Evolutionary conservation across 2,329 filamentous ascomycete genomes (phyloP).

Genomic region (Podosphaera leucotricha): DNA sequence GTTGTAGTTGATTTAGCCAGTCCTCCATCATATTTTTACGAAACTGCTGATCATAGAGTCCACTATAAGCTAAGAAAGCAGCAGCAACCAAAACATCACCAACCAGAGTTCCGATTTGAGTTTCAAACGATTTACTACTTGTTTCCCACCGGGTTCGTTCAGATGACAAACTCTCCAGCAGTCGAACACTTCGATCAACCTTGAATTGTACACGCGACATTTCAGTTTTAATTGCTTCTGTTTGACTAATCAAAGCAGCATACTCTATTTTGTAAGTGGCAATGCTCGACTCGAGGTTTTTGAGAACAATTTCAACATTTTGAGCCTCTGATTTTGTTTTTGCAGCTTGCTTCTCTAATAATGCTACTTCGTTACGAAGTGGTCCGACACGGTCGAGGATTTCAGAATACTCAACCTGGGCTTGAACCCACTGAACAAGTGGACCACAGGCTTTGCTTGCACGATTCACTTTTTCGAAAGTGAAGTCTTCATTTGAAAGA

Average conservation of each 20-base stretch:
- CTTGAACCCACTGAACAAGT: slow-evolving; percentile 87
- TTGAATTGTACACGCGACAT: slow-evolving; percentile 96
- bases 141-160: slow-evolving; percentile 89
- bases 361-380: slow-evolving; percentile 65
- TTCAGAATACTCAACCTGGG: slow-evolving; percentile 93
- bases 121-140: slow-evolving; percentile 93
- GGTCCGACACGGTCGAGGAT: slow-evolving; percentile 89
- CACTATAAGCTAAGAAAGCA: slow-evolving; percentile 88
- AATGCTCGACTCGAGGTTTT: slow-evolving; percentile 68
- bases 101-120: slow-evolving; percentile 87
- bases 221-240: slow-evolving; percentile 87
- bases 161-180: slow-evolving; percentile 85
- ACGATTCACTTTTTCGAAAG: slow-evolving; percentile 84
- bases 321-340: slow-evolving; percentile 86
- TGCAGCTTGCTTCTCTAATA: slow-evolving; percentile 69
- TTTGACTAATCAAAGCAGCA: slow-evolving; percentile 85
- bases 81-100: slow-evolving; percentile 92
- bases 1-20: slow-evolving; percentile 78
- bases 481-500: slow-evolving; percentile 82
- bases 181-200: slow-evolving; percentile 81
- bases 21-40: slow-evolving; percentile 95
- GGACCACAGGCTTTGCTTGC: slow-evolving; percentile 94
- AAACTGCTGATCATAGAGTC: slow-evolving; percentile 95
- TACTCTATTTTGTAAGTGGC: slow-evolving; percentile 92
- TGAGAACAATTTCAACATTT: slow-evolving; percentile 73